Evolutionary conservation across 192 early-diverging fungal species (phyloP).

Genomic region (Podila minutissima): DNA sequence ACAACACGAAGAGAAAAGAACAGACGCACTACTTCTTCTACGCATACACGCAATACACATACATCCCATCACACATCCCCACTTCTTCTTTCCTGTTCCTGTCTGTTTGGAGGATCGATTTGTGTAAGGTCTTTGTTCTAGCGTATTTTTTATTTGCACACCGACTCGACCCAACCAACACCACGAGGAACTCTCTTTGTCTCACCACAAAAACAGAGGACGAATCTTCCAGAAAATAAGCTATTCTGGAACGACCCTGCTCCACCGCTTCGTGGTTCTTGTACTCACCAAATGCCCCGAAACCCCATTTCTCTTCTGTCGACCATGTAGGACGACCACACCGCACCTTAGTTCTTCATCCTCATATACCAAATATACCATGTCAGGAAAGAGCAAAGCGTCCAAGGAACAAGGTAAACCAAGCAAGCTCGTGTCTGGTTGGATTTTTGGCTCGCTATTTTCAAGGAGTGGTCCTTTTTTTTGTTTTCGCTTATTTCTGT

Average conservation of each 20-base stretch:
- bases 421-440: neutral
- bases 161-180: neutral
- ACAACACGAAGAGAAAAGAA: too few species aligned
- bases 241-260: neutral
- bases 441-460: neutral
- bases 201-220: too few species aligned
- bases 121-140: too few species aligned
- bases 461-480: neutral
- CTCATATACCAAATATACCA: constrained; percentile 18
- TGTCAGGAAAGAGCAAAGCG: constrained; percentile 50
- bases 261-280: neutral
- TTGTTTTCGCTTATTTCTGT: neutral
- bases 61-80: too few species aligned
- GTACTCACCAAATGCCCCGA: neutral
- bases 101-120: too few species aligned
- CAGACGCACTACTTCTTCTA: too few species aligned
- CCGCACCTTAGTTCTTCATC: too few species aligned
- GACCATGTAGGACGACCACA: too few species aligned
- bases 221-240: too few species aligned
- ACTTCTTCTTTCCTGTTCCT: too few species aligned
- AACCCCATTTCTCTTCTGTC: neutral
- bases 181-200: neutral
- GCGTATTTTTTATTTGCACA: neutral
- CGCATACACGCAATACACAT: too few species aligned
- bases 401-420: constrained; percentile 47